Evolutionary conservation across 148 eudicot species (phyloP).

Genomic region (Agrostemma githago): DNA sequence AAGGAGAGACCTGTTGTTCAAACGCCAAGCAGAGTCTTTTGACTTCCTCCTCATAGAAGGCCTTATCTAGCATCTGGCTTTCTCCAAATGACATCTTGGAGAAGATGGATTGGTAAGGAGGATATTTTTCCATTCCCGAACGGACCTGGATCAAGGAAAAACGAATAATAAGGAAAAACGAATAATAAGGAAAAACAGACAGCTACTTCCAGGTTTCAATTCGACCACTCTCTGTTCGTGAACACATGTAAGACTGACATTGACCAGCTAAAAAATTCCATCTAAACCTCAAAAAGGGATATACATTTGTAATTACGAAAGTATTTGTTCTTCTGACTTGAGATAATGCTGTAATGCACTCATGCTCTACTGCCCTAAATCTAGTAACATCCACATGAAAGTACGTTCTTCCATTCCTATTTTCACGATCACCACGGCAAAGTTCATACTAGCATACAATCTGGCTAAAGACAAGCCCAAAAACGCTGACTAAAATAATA

Average conservation of each 20-base stretch:
- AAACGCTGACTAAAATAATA: background rate
- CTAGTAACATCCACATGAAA: background rate
- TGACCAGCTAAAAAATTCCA: background rate
- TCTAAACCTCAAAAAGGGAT: background rate
- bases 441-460: background rate
- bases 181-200: background rate
- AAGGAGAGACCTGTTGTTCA: slow-evolving; percentile 77
- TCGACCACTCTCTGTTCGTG: background rate
- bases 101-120: slow-evolving; percentile 82
- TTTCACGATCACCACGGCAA: background rate
- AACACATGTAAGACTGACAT: background rate
- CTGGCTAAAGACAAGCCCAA: background rate
- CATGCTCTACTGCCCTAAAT: background rate
- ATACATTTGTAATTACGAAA: too few relatives aligned
- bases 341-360: background rate
- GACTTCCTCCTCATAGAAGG: slow-evolving; percentile 97
- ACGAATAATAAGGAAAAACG: background rate
- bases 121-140: slow-evolving; percentile 89
- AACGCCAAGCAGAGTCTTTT: slow-evolving; percentile 86
- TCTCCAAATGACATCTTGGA: slow-evolving; percentile 87
- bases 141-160: slow-evolving; percentile 53
- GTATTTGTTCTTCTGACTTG: background rate
- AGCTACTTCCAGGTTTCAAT: background rate
- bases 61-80: slow-evolving; percentile 98
- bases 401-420: background rate